These are phyloP conservation scores for Penicillium sp. DNA, from an alignment of 2,329 filamentous ascomycete genomes.

Conservation along the genomic window DNA sequence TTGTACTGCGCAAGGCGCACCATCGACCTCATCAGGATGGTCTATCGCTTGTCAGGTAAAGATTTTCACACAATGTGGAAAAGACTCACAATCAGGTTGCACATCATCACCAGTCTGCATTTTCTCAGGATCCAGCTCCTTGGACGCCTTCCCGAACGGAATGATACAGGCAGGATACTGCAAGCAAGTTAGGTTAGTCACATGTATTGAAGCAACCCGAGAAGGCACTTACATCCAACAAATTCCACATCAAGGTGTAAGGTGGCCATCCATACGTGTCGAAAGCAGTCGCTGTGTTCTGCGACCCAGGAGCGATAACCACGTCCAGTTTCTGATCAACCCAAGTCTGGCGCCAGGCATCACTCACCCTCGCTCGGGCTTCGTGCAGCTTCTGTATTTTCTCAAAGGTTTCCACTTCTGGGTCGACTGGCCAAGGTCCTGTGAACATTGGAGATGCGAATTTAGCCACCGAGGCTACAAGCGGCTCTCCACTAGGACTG, in stretches of 20 bases:
- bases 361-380: conserved; percentile 33
- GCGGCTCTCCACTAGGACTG: conserved; percentile 43
- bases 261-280: conserved; percentile 41
- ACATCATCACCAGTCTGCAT: conserved; percentile 30
- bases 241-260: conserved; percentile 53
- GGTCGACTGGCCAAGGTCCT: conserved; percentile 29
- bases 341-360: conserved; percentile 45
- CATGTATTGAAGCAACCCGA: background rate
- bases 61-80: background rate
- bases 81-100: conserved; percentile 27
- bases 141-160: conserved; percentile 45
- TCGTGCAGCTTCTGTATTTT: conserved; percentile 45
- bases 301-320: conserved; percentile 50
- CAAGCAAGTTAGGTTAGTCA: background rate
- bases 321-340: conserved; percentile 49
- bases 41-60: conserved; percentile 30
- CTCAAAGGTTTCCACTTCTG: conserved; percentile 33
- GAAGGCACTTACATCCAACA: conserved; percentile 48
- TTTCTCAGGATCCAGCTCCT: conserved; percentile 38
- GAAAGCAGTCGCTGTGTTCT: conserved; percentile 52
- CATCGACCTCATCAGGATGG: conserved; percentile 40
- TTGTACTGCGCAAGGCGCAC: conserved; percentile 49
- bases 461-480: conserved; percentile 41
- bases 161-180: conserved; percentile 54
- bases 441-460: conserved; percentile 22